Evolutionary conservation across 805 yeast genomes (phyloP), one percentile per base, ranked within the genome.

Genomic region (Schizosaccharomyces lindneri): DNA sequence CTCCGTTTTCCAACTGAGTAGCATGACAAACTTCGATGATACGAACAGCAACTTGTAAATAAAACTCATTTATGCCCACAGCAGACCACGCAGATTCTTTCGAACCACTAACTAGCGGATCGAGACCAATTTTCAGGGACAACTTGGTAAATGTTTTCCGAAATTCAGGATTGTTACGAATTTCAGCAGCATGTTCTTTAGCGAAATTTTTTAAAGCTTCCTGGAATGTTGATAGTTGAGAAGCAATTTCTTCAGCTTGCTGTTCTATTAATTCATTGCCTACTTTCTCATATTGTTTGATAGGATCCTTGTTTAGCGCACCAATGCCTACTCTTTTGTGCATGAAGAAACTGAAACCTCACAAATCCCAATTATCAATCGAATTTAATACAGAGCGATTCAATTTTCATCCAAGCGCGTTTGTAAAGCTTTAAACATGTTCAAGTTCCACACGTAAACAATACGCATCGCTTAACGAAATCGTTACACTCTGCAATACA

Each of bases 81-180:
- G 68, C 65, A 15, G 77, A 68, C 68, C 73, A 73, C 29, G 72
- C 63, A 7, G 74, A 70, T 17, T 69, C 70, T n/a, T 67, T 65
- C 51, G 65, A 63, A 13, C 70, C 67, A 31, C 65, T 61, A 2
- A 75, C 74, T 32, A 89, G 70, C 0, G 95, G 93, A 69, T 89
- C 96, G 21, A 88, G 82, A 1, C 96, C 96, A 36, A 88, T 82
- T 65, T 82, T 79, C 3, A 78, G 74, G 67, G 95, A 87, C 73
- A 89, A 82, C 63, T 79, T 78, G 46, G 86, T 81, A 70, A 88
- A 87, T 68, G 85, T 83, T 36, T 77, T 73, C 39, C 94, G 74
- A 67, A 87, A 79, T 62, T 80, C 80, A 0, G 82, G 76, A 68
- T 85, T 83, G 59, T 74, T 75, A 61, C 78, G 72, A 55, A 89